Percentiles rank a stretch among this genome's conserved stretches.
Conservation (phyloP, 2,329 filamentous ascomycete species). For the Beauveria asiatica region DNA sequence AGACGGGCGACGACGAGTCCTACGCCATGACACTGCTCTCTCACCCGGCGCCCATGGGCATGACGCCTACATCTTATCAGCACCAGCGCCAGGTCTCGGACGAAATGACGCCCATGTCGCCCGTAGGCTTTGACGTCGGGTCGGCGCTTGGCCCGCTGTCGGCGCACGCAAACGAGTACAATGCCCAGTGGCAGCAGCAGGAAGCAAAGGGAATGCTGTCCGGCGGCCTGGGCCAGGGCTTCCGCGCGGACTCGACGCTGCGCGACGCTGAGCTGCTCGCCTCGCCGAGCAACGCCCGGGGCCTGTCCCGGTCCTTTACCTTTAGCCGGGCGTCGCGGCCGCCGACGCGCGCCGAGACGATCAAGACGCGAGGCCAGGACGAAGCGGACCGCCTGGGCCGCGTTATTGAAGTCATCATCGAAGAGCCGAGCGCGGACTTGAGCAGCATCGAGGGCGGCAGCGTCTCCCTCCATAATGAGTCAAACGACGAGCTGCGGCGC, state of each 20-base stretch:
- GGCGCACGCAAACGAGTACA: constrained; percentile 35
- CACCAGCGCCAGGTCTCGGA: constrained; percentile 16
- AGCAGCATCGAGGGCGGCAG: constrained; percentile 41
- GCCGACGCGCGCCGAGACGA: constrained; percentile 28
- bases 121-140: constrained; percentile 36
- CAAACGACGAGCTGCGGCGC: constrained; percentile 23
- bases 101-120: constrained; percentile 15
- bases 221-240: constrained; percentile 49
- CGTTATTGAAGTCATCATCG: constrained; percentile 51
- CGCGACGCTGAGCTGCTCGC: constrained; percentile 42
- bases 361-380: constrained; percentile 44
- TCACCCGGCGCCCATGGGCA: constrained; percentile 33
- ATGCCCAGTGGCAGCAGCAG: constrained; percentile 38
- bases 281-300: constrained; percentile 23
- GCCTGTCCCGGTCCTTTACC: constrained; percentile 34
- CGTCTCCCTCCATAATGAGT: constrained; percentile 13
- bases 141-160: constrained; percentile 37
- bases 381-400: constrained; percentile 53
- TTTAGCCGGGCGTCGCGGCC: constrained; percentile 19
- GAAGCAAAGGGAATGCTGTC: constrained; percentile 48
- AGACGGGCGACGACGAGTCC: constrained; percentile 30
- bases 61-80: constrained; percentile 21
- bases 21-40: constrained; percentile 35
- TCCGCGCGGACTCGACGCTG: constrained; percentile 38
- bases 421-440: constrained; percentile 37